These are phyloP conservation scores for Komagataella kurtzmanii DNA, from an alignment of 805 yeast genomes.

Conservation along the genomic window DNA sequence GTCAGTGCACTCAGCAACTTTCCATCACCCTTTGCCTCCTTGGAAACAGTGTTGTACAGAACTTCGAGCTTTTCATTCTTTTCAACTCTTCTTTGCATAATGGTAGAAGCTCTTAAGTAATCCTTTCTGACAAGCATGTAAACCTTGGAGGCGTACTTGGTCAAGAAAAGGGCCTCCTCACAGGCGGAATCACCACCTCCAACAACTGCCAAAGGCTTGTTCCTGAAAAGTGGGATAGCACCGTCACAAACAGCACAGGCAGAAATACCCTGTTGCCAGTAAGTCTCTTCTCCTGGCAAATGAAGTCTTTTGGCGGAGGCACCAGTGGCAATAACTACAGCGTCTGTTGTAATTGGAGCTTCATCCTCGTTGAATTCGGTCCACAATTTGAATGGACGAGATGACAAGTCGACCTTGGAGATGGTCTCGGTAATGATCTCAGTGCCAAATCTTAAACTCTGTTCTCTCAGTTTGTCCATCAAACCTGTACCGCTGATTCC, in stretches of 20 bases:
- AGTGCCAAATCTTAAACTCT: constrained; percentile 81
- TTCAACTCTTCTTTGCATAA: constrained; percentile 91
- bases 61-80: constrained; percentile 83
- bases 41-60: constrained; percentile 71
- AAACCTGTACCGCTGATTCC: constrained; percentile 79
- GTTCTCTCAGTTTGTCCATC: constrained; percentile 91
- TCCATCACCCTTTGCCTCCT: constrained; percentile 92
- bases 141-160: constrained; percentile 96
- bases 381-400: constrained; percentile 93
- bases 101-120: constrained; percentile 83
- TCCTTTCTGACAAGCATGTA: constrained; percentile 90
- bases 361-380: constrained; percentile 88
- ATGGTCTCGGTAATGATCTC: constrained; percentile 91
- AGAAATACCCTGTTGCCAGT: constrained; percentile 99
- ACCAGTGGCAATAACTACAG: constrained; percentile 91
- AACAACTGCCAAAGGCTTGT: constrained; percentile 92
- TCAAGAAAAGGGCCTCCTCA: constrained; percentile 94
- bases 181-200: constrained; percentile 99
- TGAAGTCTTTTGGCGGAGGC: constrained; percentile 93
- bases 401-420: constrained; percentile 78
- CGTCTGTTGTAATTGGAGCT: constrained; percentile 86
- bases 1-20: constrained; percentile 55
- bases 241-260: constrained; percentile 99
- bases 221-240: constrained; percentile 97
- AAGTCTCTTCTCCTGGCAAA: constrained; percentile 91